phyloP scores from a whole-genome alignment of 1,284 basidiomycete species.

The Mrakiaceae sp. region DNA sequence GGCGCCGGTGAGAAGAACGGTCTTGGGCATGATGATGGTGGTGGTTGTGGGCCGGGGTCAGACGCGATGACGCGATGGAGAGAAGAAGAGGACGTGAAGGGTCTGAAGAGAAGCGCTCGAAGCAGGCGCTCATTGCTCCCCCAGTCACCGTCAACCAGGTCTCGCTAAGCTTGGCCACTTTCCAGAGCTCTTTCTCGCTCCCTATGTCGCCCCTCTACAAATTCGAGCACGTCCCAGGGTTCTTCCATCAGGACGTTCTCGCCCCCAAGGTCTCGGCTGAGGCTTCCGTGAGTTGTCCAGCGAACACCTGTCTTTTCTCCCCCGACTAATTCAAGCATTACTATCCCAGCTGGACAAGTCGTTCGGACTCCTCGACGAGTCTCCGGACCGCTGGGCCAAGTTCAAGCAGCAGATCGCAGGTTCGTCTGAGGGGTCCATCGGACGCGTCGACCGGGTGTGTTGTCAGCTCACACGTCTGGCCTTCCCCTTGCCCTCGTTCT shows the following conservation, averaged over 20 bases:
- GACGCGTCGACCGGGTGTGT: not conserved
- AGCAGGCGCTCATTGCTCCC: no score
- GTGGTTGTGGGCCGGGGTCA: no score
- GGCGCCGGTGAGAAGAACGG: slow-evolving; percentile 22
- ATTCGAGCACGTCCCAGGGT: slow-evolving; percentile 11
- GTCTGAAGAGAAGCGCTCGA: no score
- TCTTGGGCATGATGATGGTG: not conserved
- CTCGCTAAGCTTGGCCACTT: no score
- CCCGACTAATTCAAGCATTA: no score
- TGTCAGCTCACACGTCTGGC: no score
- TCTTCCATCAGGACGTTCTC: slow-evolving; percentile 8
- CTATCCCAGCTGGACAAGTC: slow-evolving; percentile 5
- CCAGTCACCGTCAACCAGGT: no score
- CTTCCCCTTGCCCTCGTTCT: no score
- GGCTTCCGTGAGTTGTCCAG: not conserved
- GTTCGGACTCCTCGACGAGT: slow-evolving; percentile 14
- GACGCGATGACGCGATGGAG: no score
- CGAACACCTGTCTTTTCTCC: not conserved
- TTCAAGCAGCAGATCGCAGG: slow-evolving; percentile 9
- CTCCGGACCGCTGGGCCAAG: slow-evolving; percentile 10
- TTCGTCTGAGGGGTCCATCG: not conserved
- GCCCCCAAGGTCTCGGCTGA: slow-evolving; percentile 3
- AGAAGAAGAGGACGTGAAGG: no score
- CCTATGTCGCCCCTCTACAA: not conserved
- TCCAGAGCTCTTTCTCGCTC: no score